Conservation (phyloP, 2,329 filamentous ascomycete species). For the Incumbomyces delicatus region DNA sequence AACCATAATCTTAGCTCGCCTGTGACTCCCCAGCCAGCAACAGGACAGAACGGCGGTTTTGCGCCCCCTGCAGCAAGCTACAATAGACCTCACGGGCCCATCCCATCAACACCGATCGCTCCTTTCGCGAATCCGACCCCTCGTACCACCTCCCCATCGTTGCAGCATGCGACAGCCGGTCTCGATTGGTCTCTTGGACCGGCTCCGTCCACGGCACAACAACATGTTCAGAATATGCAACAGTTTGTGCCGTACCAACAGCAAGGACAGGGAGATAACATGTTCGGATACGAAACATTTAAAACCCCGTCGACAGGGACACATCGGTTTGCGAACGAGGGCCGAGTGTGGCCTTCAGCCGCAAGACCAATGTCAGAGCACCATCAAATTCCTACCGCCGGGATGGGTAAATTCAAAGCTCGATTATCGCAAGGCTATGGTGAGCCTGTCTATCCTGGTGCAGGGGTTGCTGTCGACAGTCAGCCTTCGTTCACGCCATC, state of each 20-base stretch:
- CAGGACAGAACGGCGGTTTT: neutral
- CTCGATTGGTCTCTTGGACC: conserved; percentile 9
- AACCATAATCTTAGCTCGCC: neutral
- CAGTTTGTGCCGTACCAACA: neutral
- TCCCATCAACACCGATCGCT: neutral
- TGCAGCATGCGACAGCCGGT: neutral
- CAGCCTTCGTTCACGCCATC: conserved; percentile 34
- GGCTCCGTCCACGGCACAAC: neutral
- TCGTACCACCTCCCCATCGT: neutral
- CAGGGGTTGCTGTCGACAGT: conserved; percentile 31
- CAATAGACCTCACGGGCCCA: neutral
- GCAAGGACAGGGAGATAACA: neutral
- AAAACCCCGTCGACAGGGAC: neutral
- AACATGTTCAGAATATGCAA: neutral
- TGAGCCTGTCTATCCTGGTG: conserved; percentile 20
- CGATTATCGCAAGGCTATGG: conserved; percentile 28
- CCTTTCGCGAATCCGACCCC: neutral
- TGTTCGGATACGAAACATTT: neutral
- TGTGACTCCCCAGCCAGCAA: neutral
- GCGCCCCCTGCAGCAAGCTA: too few species aligned
- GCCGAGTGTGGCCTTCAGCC: conserved; percentile 30
- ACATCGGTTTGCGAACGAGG: conserved; percentile 8
- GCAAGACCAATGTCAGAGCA: conserved; percentile 30
- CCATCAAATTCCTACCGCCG: conserved; percentile 28
- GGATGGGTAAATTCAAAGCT: conserved; percentile 28